A percentile compares a stretch with the other conserved stretches of the same genome.
Conservation (phyloP, 2,329 filamentous ascomycete species). For the Fusarium udum region DNA sequence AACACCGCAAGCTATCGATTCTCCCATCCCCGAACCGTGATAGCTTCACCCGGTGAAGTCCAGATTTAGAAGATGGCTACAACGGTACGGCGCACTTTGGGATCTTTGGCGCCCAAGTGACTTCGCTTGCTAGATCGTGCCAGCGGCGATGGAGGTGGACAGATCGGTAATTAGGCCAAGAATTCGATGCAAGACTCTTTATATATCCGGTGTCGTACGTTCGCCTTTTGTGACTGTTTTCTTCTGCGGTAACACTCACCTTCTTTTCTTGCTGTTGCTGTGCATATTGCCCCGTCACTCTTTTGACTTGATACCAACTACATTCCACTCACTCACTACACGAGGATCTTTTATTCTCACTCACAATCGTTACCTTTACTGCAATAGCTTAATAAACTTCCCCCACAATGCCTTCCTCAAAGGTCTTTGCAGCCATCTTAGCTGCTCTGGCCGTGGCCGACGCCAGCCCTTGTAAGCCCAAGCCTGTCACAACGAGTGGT, state of each 20-base stretch:
- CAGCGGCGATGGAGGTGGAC: constrained; percentile 2
- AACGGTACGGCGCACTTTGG: neutral
- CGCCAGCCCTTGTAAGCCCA: constrained; percentile 31
- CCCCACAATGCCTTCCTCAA: constrained; percentile 25
- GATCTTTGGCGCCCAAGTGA: neutral
- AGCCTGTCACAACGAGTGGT: constrained; percentile 17
- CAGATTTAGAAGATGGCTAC: constrained; percentile 4
- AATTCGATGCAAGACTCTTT: neutral
- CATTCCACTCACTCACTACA: constrained; percentile 14
- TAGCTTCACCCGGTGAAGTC: constrained; percentile 21
- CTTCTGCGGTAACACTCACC: constrained; percentile 22
- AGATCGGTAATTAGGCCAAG: constrained; percentile 9
- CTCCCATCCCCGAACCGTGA: constrained; percentile 16
- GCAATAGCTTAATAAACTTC: constrained; percentile 6
- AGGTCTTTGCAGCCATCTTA: constrained; percentile 34
- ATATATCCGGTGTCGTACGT: constrained; percentile 13
- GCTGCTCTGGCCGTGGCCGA: constrained; percentile 28
- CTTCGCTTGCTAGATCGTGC: neutral
- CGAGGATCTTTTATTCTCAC: constrained; percentile 1
- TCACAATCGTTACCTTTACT: constrained; percentile 19
- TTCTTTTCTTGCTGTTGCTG: constrained; percentile 27
- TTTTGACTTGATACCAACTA: constrained; percentile 28
- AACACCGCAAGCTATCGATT: constrained; percentile 33
- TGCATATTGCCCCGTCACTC: constrained; percentile 21
- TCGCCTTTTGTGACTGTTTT: neutral